These are phyloP conservation scores for Malus sieversii DNA, from an alignment of 306 rosid genomes.

Conservation along the genomic window DNA sequence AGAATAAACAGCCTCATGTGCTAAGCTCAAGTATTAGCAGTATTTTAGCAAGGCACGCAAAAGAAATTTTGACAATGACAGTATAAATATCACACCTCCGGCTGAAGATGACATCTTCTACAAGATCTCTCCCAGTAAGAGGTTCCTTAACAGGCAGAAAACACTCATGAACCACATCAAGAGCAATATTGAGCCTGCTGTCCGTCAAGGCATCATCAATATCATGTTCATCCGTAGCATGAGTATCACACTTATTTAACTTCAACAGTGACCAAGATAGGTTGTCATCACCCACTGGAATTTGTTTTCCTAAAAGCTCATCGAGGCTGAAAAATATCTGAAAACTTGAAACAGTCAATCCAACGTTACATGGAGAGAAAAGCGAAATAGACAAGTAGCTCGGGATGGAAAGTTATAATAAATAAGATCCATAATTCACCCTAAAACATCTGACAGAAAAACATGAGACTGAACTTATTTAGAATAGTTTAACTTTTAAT, in stretches of 20 bases:
- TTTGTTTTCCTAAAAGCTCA: constrained; percentile 40
- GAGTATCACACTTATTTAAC: constrained; percentile 21
- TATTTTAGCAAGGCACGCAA: not conserved
- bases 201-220: constrained; percentile 30
- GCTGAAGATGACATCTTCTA: constrained; percentile 65
- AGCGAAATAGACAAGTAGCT: not conserved
- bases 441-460: not conserved
- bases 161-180: constrained; percentile 80
- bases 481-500: not conserved
- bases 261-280: constrained; percentile 74
- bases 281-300: constrained; percentile 39
- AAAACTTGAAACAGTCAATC: constrained; percentile 21
- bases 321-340: constrained; percentile 58
- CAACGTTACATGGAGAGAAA: not conserved
- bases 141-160: constrained; percentile 76
- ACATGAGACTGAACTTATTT: not conserved
- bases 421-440: not conserved
- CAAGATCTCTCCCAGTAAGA: constrained; percentile 45
- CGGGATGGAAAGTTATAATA: not conserved
- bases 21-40: not conserved
- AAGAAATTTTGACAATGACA: constrained; percentile 11
- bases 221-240: constrained; percentile 9
- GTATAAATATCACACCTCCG: constrained; percentile 45
- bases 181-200: constrained; percentile 71
- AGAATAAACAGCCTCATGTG: not conserved